Conservation (phyloP, 495 filamentous ascomycete species). For the Tuber melanosporum region DNA sequence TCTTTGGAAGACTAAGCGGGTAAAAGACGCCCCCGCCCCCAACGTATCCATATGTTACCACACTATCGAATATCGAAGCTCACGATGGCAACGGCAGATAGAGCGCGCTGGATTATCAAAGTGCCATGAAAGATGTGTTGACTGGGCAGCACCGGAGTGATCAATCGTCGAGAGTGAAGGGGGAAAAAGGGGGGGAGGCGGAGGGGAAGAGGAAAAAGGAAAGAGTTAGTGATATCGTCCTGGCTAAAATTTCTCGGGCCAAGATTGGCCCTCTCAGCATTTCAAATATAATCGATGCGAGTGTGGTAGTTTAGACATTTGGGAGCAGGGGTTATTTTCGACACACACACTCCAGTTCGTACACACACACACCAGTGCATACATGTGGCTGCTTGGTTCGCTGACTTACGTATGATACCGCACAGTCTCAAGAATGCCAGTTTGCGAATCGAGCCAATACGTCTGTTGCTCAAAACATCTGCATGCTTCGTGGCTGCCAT, state of each 20-base stretch:
- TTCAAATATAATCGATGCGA: neutral
- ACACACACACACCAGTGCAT: neutral
- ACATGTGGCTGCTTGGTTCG: neutral
- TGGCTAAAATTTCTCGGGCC: neutral
- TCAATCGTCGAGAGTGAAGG: neutral
- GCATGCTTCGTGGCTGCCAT: neutral
- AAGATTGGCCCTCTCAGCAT: neutral
- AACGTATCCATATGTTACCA: neutral
- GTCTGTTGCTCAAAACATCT: neutral
- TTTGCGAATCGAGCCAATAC: neutral
- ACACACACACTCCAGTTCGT: neutral
- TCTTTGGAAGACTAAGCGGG: neutral
- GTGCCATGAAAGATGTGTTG: neutral
- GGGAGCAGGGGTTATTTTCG: neutral
- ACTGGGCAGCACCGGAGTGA: neutral
- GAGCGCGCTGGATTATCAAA: neutral
- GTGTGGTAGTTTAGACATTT: neutral
- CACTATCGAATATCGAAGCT: neutral
- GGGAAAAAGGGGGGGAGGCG: neutral
- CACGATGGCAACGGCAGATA: neutral
- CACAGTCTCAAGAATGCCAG: neutral
- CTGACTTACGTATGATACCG: neutral
- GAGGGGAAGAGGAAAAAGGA: neutral
- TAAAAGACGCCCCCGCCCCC: neutral
- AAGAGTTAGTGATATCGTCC: neutral